Percentiles rank a stretch among this genome's conserved stretches.
These are phyloP conservation scores for Haplosporangium sp. DNA, from an alignment of 371 early-diverging fungal genomes.

Conservation along the genomic window DNA sequence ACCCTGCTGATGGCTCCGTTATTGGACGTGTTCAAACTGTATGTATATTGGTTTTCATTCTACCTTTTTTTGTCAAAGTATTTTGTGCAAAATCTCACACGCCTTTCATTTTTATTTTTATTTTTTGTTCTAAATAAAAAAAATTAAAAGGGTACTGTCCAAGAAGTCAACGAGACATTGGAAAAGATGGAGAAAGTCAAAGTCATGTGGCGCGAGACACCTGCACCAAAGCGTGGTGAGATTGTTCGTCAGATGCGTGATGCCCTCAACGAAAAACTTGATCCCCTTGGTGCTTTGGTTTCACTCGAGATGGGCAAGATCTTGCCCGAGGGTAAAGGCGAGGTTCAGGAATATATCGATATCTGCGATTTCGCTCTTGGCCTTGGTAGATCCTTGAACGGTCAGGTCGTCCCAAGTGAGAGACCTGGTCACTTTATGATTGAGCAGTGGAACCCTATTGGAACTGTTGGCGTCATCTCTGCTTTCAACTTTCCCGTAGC, in stretches of 20 bases:
- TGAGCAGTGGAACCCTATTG: conserved; percentile 97
- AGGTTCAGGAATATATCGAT: conserved; percentile 98
- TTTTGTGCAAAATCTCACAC: conserved; percentile 2
- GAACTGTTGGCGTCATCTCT: conserved; percentile 94
- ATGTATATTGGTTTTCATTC: conserved; percentile 25
- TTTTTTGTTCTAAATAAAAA: background rate
- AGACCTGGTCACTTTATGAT: conserved; percentile 96
- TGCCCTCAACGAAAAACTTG: conserved; percentile 78
- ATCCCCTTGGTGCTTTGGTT: conserved; percentile 88
- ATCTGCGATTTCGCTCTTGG: conserved; percentile 95
- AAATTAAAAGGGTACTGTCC: conserved; percentile 58
- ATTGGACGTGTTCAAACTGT: conserved; percentile 86
- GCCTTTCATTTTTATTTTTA: conserved; percentile 19
- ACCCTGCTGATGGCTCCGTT: conserved; percentile 90
- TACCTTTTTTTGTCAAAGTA: too few species aligned
- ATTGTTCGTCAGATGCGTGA: conserved; percentile 94
- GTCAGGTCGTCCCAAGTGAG: conserved; percentile 92
- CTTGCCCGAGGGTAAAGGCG: conserved; percentile 93
- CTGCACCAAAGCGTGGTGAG: conserved; percentile 94
- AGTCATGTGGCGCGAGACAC: conserved; percentile 81
- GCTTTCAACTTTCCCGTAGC: conserved; percentile 92
- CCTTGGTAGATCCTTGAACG: conserved; percentile 88
- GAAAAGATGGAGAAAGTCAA: conserved; percentile 73
- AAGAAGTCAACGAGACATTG: conserved; percentile 67
- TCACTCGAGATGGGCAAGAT: conserved; percentile 98